Conservation (phyloP, 2,329 filamentous ascomycete species). For the Alternaria triticina region DNA sequence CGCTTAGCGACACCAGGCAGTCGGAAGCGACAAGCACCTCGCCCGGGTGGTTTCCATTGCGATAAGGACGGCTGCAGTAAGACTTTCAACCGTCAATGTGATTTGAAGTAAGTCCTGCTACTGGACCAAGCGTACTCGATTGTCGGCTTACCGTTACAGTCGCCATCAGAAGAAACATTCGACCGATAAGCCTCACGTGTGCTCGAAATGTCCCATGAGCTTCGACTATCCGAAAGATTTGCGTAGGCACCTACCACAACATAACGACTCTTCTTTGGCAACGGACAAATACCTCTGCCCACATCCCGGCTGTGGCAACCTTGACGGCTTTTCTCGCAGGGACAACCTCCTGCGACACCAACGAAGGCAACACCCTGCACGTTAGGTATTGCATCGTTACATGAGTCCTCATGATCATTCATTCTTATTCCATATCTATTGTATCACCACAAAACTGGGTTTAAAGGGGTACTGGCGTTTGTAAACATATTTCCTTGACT, state of each 20-base stretch:
- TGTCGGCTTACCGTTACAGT: conserved; percentile 24
- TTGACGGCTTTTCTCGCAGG: conserved; percentile 42
- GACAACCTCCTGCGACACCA: conserved; percentile 46
- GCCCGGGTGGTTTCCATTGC: conserved; percentile 37
- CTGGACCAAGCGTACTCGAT: neutral
- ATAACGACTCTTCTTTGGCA: conserved; percentile 23
- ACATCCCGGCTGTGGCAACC: conserved; percentile 34
- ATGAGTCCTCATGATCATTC: neutral
- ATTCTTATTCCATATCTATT: neutral
- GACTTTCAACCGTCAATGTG: conserved; percentile 41
- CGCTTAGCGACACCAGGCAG: conserved; percentile 14
- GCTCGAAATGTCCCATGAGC: conserved; percentile 34
- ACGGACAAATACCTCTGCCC: conserved; percentile 28
- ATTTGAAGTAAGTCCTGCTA: conserved; percentile 40
- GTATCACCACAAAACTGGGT: neutral
- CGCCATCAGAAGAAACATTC: conserved; percentile 44
- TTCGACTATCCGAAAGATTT: conserved; percentile 48
- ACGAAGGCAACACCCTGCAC: conserved; percentile 35
- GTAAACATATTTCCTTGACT: neutral
- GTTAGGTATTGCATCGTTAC: neutral
- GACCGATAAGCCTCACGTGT: conserved; percentile 41
- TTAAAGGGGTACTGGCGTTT: neutral
- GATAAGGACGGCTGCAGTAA: conserved; percentile 26
- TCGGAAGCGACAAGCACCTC: conserved; percentile 31
- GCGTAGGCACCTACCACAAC: conserved; percentile 36